Evolutionary conservation across 148 eudicot species (phyloP), one percentile per base, ranked within the genome.

Genomic region (Drosera capensis): DNA sequence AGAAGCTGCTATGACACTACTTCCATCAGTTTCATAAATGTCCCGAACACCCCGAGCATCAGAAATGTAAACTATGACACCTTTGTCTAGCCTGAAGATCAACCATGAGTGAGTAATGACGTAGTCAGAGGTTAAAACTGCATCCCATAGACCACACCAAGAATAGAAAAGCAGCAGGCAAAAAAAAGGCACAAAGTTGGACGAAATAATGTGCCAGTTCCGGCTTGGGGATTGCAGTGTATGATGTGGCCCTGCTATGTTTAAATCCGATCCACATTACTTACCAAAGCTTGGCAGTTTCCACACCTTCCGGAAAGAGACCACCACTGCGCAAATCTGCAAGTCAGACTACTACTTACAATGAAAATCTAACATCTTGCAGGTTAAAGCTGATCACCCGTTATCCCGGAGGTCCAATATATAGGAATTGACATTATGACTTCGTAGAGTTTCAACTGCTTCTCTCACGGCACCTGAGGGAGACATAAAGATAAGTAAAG

Each of bases 391-490:
- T 39, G 25, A 34, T 79, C 65, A 92, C 99, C 95, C 82, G 40
- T 92, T 92, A 71, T 92, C 94, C 23, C 95, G 99, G 49, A 92
- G 99, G 58, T 92, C 99, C 64, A 92, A 64, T 37, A 92, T 75
- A 69, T 85, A 92, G 48, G 90, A 82, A 54, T 63, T 74, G 23
- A 85, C 99, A 56, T 86, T 77, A 29, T 74, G 65, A 54, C 71
- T 80, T 70, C 90, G 74, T 20, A 92, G 66, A 25, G 72, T 74
- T 40, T 77, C 83, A 40, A 92, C 77, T 45, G 99, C 99, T 65
- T 92, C 79, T 70, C 48, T 79, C 38, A 92, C 82, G 57, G 99
- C 88, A 70, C 73, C 99, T 92, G 53, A 16, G 48, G 29, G 39
- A 37, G 48, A 62, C 23, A 14, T 5, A 18, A 19, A 8, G 20